phyloP scores from a whole-genome alignment of 2,329 filamentous ascomycete species.

The Xylaria sp. region DNA sequence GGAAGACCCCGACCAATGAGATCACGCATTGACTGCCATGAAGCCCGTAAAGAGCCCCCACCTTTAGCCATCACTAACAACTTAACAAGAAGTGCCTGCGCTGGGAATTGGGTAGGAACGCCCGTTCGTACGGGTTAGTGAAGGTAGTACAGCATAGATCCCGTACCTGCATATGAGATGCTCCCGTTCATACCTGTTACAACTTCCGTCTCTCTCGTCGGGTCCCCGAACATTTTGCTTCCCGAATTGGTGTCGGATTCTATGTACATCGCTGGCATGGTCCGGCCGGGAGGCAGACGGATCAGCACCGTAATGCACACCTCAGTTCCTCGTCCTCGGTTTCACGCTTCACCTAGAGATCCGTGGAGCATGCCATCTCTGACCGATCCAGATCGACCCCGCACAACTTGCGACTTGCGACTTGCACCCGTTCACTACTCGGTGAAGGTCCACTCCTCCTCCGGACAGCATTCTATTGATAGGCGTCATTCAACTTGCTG shows the following conservation, averaged over 20 bases:
- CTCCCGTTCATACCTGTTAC: no score
- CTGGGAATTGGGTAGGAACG: no score
- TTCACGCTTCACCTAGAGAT: not conserved
- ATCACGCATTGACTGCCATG: not conserved
- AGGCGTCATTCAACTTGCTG: not conserved
- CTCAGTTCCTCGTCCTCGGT: not conserved
- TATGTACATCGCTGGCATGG: no score
- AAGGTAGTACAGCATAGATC: not conserved
- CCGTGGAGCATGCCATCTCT: not conserved
- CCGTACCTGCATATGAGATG: not conserved
- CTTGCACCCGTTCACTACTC: not conserved
- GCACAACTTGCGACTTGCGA: not conserved
- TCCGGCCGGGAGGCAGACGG: not conserved
- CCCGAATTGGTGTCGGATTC: no score
- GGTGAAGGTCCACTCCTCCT: not conserved
- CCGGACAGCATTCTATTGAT: not conserved
- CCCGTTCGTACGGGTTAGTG: no score
- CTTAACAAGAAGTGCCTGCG: not conserved
- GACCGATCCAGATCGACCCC: not conserved
- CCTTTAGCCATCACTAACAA: not conserved
- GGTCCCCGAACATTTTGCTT: no score
- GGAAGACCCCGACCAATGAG: not conserved
- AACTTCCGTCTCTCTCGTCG: no score
- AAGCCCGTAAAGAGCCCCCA: no score
- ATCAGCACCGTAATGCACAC: not conserved